phyloP scores from a whole-genome alignment of 352 stramenopile genomes.

The Globisporangium paddicum region DNA sequence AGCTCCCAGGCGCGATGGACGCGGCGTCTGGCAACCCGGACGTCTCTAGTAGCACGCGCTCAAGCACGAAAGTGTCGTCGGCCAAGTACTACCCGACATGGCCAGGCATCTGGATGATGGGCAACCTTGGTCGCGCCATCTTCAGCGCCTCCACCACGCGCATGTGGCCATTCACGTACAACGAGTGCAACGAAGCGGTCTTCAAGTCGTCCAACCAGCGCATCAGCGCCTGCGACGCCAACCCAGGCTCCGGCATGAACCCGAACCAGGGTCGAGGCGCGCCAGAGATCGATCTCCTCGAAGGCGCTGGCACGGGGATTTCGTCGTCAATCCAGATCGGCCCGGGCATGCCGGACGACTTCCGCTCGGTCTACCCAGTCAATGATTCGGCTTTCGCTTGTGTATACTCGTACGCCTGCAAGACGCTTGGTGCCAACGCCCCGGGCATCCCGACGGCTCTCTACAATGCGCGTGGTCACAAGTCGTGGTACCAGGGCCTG shows the following conservation, averaged over 20 bases:
- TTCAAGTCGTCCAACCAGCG: constrained; percentile 68
- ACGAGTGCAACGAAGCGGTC: constrained; percentile 85
- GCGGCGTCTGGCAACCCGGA: constrained; percentile 52
- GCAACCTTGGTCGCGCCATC: constrained; percentile 92
- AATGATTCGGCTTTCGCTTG: constrained; percentile 23
- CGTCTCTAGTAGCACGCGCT: constrained; percentile 64
- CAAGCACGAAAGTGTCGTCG: constrained; percentile 11
- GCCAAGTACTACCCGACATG: constrained; percentile 76
- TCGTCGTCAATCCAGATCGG: constrained; percentile 75
- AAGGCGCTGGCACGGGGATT: constrained; percentile 69
- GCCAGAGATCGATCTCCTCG: constrained; percentile 95
- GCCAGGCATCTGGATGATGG: constrained; percentile 95
- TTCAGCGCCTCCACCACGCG: constrained; percentile 91
- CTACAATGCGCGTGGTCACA: constrained; percentile 21
- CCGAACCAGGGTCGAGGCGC: constrained; percentile 83
- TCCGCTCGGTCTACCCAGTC: not conserved
- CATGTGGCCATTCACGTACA: constrained; percentile 95
- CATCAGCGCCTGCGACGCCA: constrained; percentile 86
- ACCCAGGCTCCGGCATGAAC: constrained; percentile 91
- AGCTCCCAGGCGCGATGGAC: constrained; percentile 76
- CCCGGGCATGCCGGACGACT: constrained; percentile 25
- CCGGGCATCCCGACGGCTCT: constrained; percentile 38
- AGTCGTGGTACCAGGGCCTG: constrained; percentile 49
- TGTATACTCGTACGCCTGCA: constrained; percentile 34
- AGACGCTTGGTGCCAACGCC: constrained; percentile 43